Percentiles rank a stretch among this genome's conserved stretches.
These are phyloP conservation scores for Ophiostoma himal-ulmi DNA, from an alignment of 2,329 filamentous ascomycete genomes.

Conservation along the genomic window DNA sequence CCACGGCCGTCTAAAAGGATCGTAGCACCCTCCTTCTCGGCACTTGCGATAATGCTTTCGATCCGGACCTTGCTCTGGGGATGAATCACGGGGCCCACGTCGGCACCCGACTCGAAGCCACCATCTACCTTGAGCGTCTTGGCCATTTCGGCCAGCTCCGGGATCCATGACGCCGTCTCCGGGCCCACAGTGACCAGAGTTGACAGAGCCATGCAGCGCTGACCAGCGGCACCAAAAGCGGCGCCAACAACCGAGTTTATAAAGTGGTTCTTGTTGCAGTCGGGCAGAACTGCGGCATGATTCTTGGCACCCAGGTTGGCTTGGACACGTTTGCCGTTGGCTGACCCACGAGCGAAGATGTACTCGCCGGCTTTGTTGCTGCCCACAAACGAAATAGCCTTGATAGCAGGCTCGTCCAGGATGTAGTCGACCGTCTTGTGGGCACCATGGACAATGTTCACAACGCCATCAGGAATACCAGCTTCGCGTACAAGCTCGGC, in stretches of 20 bases:
- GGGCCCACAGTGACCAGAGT: slow-evolving; percentile 72
- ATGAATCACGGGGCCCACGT: slow-evolving; percentile 76
- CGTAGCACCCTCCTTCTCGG: slow-evolving; percentile 73
- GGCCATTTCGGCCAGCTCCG: slow-evolving; percentile 70
- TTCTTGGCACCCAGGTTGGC: slow-evolving; percentile 87
- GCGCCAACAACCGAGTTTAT: slow-evolving; percentile 78
- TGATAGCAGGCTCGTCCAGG: slow-evolving; percentile 76
- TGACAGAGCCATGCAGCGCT: slow-evolving; percentile 81
- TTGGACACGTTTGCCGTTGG: slow-evolving; percentile 82
- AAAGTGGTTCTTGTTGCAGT: slow-evolving; percentile 87
- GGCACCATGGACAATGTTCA: slow-evolving; percentile 77
- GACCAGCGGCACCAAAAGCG: slow-evolving; percentile 77
- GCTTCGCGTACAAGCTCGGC: slow-evolving; percentile 74
- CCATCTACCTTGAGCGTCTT: slow-evolving; percentile 69
- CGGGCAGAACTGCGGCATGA: slow-evolving; percentile 75
- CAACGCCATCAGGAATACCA: slow-evolving; percentile 72
- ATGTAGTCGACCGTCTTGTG: slow-evolving; percentile 81
- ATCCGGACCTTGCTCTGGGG: slow-evolving; percentile 74
- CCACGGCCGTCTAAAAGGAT: slow-evolving; percentile 77
- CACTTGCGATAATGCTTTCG: slow-evolving; percentile 66
- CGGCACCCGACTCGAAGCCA: slow-evolving; percentile 73
- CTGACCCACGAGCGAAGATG: slow-evolving; percentile 71
- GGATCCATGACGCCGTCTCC: slow-evolving; percentile 76
- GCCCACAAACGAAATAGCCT: slow-evolving; percentile 80
- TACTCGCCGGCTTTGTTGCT: slow-evolving; percentile 86